Conservation (phyloP, 1,139 yeast species). For the Yamadazyma taylorii region DNA sequence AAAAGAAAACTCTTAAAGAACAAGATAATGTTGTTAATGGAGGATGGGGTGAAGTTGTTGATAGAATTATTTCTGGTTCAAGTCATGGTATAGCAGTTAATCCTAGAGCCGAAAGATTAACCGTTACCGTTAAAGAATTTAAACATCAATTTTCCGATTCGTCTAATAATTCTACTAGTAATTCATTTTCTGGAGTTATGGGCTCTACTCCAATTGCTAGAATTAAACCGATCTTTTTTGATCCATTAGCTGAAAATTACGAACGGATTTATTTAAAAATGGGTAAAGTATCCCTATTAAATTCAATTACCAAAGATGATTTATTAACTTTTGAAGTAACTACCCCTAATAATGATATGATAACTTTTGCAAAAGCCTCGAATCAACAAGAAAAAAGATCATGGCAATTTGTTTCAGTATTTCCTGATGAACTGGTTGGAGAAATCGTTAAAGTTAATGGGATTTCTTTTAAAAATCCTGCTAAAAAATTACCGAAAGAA, state of each 20-base stretch:
- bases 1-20: conserved; percentile 26
- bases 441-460: conserved; percentile 68
- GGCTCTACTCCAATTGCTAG: conserved; percentile 55
- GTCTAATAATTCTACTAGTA: conserved; percentile 30
- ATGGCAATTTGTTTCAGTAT: conserved; percentile 82
- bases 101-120: conserved; percentile 75
- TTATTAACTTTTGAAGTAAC: conserved; percentile 51
- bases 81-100: conserved; percentile 78
- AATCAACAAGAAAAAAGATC: conserved; percentile 52
- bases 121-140: conserved; percentile 73
- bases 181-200: conserved; percentile 35
- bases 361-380: conserved; percentile 66
- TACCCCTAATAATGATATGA: conserved; percentile 45
- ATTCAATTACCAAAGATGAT: conserved; percentile 34
- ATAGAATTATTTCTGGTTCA: conserved; percentile 76
- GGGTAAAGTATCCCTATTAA: conserved; percentile 48
- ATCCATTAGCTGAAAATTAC: conserved; percentile 58
- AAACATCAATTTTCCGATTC: conserved; percentile 47
- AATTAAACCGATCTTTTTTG: conserved; percentile 62
- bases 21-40: conserved; percentile 44
- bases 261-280: conserved; percentile 61
- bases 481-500: conserved; percentile 38
- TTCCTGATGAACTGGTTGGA: conserved; percentile 72
- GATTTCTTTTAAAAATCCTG: conserved; percentile 38
- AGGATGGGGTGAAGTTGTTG: conserved; percentile 91